These are phyloP conservation scores for Candolleomyces efflorescens DNA, from an alignment of 768 basidiomycete genomes.

Conservation along the genomic window DNA sequence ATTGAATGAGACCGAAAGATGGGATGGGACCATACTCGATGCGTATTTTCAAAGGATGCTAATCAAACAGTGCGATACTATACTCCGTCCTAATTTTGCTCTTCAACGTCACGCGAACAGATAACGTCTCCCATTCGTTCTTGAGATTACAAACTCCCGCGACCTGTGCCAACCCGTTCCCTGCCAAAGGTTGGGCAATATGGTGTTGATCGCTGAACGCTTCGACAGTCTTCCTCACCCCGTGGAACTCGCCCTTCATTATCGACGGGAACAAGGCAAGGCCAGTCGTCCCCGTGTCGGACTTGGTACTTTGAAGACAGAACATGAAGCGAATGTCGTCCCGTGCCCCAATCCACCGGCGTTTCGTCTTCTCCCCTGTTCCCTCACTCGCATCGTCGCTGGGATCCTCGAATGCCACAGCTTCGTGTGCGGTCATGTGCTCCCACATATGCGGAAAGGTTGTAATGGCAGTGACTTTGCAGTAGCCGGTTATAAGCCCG, in stretches of 20 bases:
- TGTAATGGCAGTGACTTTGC: neutral
- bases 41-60: neutral
- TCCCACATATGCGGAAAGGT: constrained; percentile 4
- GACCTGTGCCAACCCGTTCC: neutral
- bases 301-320: neutral
- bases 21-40: no score
- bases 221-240: constrained; percentile 5
- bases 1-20: no score
- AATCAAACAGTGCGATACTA: constrained; percentile 1
- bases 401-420: neutral
- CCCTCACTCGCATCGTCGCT: neutral
- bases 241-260: constrained; percentile 5
- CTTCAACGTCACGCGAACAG: neutral
- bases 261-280: constrained; percentile 36
- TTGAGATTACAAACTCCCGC: neutral
- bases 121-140: neutral
- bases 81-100: constrained; percentile 1
- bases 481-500: neutral
- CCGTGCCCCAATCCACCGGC: neutral
- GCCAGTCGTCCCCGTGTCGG: constrained; percentile 66
- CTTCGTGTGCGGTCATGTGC: neutral
- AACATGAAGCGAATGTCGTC: constrained; percentile 2
- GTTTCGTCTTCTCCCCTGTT: neutral
- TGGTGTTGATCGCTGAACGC: neutral
- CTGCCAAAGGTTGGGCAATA: neutral